These are phyloP conservation scores for Hyphodiscus hymeniophilus DNA, from an alignment of 495 filamentous ascomycete species.

Conservation along the genomic window DNA sequence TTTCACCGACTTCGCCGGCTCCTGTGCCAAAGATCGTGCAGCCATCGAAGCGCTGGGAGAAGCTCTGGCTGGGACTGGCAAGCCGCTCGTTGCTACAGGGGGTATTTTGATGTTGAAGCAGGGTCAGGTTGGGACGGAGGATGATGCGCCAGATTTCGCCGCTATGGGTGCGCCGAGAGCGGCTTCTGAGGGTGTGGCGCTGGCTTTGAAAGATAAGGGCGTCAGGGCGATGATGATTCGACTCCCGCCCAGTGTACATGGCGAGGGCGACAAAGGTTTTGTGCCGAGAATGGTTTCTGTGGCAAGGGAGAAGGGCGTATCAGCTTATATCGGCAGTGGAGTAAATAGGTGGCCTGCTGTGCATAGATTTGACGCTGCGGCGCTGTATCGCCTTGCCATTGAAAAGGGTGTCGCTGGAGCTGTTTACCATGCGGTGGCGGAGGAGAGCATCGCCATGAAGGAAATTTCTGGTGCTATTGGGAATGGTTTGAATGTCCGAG, in stretches of 20 bases:
- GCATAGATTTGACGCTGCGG: slow-evolving; percentile 34
- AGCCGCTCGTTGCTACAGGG: slow-evolving; percentile 34
- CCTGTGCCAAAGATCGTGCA: slow-evolving; percentile 24
- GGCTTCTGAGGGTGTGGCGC: slow-evolving; percentile 23
- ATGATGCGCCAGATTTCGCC: not conserved
- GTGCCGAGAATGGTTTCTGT: slow-evolving; percentile 24
- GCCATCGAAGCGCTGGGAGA: slow-evolving; percentile 33
- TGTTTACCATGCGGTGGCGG: slow-evolving; percentile 33
- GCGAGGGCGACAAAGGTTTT: slow-evolving; percentile 30
- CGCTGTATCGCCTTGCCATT: slow-evolving; percentile 31
- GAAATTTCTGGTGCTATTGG: slow-evolving; percentile 34
- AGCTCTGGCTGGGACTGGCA: slow-evolving; percentile 23
- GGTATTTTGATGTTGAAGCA: slow-evolving; percentile 31
- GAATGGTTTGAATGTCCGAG: slow-evolving; percentile 25
- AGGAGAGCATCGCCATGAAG: slow-evolving; percentile 31
- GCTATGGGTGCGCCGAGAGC: slow-evolving; percentile 18
- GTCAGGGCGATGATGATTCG: slow-evolving; percentile 31
- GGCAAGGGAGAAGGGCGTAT: slow-evolving; percentile 27
- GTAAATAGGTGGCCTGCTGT: slow-evolving; percentile 33
- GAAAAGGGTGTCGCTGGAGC: slow-evolving; percentile 34
- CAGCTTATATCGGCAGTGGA: slow-evolving; percentile 36
- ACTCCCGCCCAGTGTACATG: slow-evolving; percentile 36
- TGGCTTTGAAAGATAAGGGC: slow-evolving; percentile 24
- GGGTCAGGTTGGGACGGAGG: slow-evolving; percentile 29
- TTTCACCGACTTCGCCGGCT: slow-evolving; percentile 29